Evolutionary conservation across 116 monocot species (phyloP).

Genomic region (Trichopus zeylanicus): DNA sequence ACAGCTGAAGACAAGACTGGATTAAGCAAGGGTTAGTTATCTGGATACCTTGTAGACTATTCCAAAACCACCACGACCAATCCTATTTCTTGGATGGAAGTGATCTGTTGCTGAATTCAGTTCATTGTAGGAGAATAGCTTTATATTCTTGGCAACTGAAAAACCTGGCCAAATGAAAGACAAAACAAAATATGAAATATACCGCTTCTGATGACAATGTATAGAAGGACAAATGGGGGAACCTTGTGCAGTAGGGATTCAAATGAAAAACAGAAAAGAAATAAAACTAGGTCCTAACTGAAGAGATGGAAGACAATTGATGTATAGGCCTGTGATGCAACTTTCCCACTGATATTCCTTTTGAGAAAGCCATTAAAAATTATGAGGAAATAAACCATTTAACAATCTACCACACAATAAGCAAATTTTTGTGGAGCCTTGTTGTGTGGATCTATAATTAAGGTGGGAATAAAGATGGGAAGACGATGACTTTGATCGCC

Average conservation of each 20-base stretch:
- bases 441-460: too few species aligned
- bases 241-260: not conserved
- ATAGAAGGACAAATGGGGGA: not conserved
- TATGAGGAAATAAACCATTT: too few species aligned
- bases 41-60: slow-evolving; percentile 50
- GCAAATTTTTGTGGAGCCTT: too few species aligned
- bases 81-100: slow-evolving; percentile 41
- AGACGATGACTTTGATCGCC: too few species aligned
- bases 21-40: not conserved
- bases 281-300: too few species aligned
- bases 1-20: not conserved
- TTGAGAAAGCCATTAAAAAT: too few species aligned
- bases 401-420: too few species aligned
- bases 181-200: not conserved
- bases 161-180: slow-evolving; percentile 18
- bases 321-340: too few species aligned
- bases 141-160: slow-evolving; percentile 36
- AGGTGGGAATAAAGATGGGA: too few species aligned
- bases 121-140: slow-evolving; percentile 45
- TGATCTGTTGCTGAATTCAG: slow-evolving; percentile 43
- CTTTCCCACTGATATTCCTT: too few species aligned
- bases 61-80: slow-evolving; percentile 65
- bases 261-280: not conserved
- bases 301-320: too few species aligned
- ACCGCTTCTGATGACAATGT: not conserved